A percentile compares a stretch with the other conserved stretches of the same genome.
Conservation (phyloP, 371 early-diverging fungal genomes). For the Thermomucor indicae-seudaticae region DNA sequence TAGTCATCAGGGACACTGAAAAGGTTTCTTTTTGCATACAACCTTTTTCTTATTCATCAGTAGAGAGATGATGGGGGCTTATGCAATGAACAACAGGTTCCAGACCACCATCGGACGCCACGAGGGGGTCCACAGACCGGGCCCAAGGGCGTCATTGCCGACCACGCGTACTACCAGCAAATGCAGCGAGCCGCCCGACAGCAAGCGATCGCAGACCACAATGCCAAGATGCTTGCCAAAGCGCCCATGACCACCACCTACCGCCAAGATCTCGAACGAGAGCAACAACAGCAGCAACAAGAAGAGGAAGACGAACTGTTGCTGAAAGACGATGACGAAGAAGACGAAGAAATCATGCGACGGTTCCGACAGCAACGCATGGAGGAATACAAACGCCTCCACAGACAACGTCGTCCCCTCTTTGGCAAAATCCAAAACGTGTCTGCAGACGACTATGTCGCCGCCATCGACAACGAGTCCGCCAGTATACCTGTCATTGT, state of each 20-base stretch:
- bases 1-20: too few species aligned
- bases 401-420: slow-evolving; percentile 20
- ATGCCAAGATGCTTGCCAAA: slow-evolving; percentile 35
- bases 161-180: slow-evolving; percentile 41
- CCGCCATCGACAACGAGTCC: slow-evolving; percentile 45
- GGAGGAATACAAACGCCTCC: slow-evolving; percentile 24
- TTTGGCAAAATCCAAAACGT: slow-evolving; percentile 43
- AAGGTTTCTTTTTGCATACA: too few species aligned
- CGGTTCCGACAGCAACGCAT: slow-evolving; percentile 36
- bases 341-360: slow-evolving; percentile 29
- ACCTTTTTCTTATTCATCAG: too few species aligned
- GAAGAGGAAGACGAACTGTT: slow-evolving; percentile 15
- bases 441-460: slow-evolving; percentile 34
- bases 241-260: slow-evolving; percentile 46
- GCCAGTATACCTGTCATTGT: slow-evolving; percentile 39
- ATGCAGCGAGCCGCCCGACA: slow-evolving; percentile 16
- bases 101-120: too few species aligned
- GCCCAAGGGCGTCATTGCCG: slow-evolving; percentile 57
- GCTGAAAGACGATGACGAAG: slow-evolving; percentile 18
- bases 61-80: too few species aligned
- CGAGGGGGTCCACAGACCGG: slow-evolving; percentile 52
- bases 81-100: too few species aligned
- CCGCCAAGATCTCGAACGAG: slow-evolving; percentile 29
- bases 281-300: slow-evolving; percentile 15
- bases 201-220: slow-evolving; percentile 22